Evolutionary conservation across 2,329 filamentous ascomycete species (phyloP).

Genomic region (Metarhizium album): DNA sequence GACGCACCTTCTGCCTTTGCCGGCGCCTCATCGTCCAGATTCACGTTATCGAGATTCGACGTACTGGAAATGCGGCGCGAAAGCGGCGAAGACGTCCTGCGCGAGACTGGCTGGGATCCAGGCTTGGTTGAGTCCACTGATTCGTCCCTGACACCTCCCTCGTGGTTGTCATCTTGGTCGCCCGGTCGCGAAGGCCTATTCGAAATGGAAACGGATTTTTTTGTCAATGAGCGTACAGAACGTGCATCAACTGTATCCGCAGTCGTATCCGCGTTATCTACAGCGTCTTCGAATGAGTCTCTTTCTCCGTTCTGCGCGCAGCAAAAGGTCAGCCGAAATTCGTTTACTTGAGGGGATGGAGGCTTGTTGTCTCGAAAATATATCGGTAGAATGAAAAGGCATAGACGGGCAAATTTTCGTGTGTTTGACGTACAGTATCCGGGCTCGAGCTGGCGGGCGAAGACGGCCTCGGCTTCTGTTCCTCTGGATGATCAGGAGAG

Average conservation of each 20-base stretch:
- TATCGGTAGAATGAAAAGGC: background rate
- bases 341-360: background rate
- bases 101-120: slow-evolving; percentile 11
- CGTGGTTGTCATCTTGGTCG: background rate
- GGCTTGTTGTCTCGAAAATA: background rate
- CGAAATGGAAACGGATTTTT: slow-evolving; percentile 27
- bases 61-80: slow-evolving; percentile 36
- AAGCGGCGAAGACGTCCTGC: slow-evolving; percentile 26
- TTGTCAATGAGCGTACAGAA: slow-evolving; percentile 54
- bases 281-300: slow-evolving; percentile 67
- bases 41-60: slow-evolving; percentile 49
- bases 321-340: slow-evolving; percentile 9
- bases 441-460: slow-evolving; percentile 20
- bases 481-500: slow-evolving; percentile 14
- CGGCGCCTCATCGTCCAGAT: slow-evolving; percentile 49
- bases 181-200: slow-evolving; percentile 19
- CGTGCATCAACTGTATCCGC: slow-evolving; percentile 58
- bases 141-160: slow-evolving; percentile 6
- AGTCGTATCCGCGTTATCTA: slow-evolving; percentile 36
- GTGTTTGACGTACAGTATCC: slow-evolving; percentile 16
- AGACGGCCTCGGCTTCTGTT: slow-evolving; percentile 17
- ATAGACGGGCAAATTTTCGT: background rate
- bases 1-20: slow-evolving; percentile 22
- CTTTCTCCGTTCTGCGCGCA: slow-evolving; percentile 19
- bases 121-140: slow-evolving; percentile 9